Base-by-base conservation (phyloP, 345 rosid genomes). In the Lumnitzera racemosa region DNA sequence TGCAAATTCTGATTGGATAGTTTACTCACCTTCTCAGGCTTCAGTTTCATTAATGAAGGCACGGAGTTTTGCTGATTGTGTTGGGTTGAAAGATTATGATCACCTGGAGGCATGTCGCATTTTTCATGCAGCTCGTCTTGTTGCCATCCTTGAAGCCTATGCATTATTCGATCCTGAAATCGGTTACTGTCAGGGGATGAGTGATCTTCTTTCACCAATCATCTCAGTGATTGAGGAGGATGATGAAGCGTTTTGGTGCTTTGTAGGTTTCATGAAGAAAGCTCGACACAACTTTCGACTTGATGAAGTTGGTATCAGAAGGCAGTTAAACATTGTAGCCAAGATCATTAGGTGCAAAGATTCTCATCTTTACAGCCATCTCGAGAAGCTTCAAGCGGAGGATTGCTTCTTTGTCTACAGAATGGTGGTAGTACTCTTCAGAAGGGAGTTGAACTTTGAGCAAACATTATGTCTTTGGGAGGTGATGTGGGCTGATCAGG, bases 161-260 rank as follows among this genome's bases (percentile, higher is more conserved):
- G 91, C 98, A 29, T 64, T 92, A 15, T 82, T 80, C 11, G 98
- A 92, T 76, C 87, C 87, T 7, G 89, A 83, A 63, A 86, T 83
- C 43, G 92, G 92, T 53, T 86, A 86, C 70, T 92, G 98, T 72
- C 98, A 92, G 72, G 98, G 98, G 63, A 92, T 92, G 98, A 92
- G 96, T 11, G 98, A 92, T 72, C 72, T 92, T 53, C 88, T 92
- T 46, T 85, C 96, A 52, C 98, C 98, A 4, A 61, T 92, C 27
- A 66, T 87, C 49, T 74, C 88, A 4, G 94, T 89, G 70, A 61
- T 89, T n/a, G 91, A 82, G 70, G 91, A 89, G 13, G 94, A 89
- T 53, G 67, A 64, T 55, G 86, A 85, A 66, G 96, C 98, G 47
- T 92, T 92, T 79, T 87, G 94, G 96, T 92, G 96, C 67, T 89